Base-by-base conservation (phyloP, 768 basidiomycete species). In the Macrolepiota dolichaula region DNA sequence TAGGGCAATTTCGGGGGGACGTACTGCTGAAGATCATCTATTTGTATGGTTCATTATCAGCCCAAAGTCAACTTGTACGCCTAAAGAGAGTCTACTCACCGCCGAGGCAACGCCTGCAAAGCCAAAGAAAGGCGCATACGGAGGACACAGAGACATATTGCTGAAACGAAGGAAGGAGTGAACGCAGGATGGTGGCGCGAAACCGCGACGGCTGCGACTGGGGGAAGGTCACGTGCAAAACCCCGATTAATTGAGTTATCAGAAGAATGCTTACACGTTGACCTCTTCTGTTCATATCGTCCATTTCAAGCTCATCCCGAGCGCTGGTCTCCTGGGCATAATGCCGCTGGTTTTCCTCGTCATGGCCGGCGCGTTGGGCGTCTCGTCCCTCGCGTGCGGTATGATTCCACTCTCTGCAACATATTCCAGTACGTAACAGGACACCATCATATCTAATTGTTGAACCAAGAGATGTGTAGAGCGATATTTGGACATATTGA, bases 71-170 rank as follows among this genome's bases (percentile, higher is more conserved):
- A 17, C 59, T 36, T 11, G 29, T 32, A 32, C 15, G 42, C 36
- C 24, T 15, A 37, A 24, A 24, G 60, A 37, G 59, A 50, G 44
- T n/a, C n/a, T 38, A 73, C 91, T 76, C 68, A 97, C 96, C 53
- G 96, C 87, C 25, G 89, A 83, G n/a, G 94, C 91, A 32, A 98
- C 96, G 54, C 96, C 96, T 53, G 91, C 96, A 73, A 99, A 96
- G 27, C 96, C 96, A 73, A 98, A 97, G 86, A 98, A 98, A 55
- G 94, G 92, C 54, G 96, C 96, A 72, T 92, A 98, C 32, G 95
- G 92, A 63, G 94, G 94, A 73, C 94, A 97, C 53, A 83, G 65
- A 25, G 85, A 83, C 85, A 86, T 88, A 50, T 55, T 68, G 63
- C 46, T 57, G n/a, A 25, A 55, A 64, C 27, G 27, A 44, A 24